Conservation (phyloP, 129 eudicot genomes). For the Flaveria trinervia region DNA sequence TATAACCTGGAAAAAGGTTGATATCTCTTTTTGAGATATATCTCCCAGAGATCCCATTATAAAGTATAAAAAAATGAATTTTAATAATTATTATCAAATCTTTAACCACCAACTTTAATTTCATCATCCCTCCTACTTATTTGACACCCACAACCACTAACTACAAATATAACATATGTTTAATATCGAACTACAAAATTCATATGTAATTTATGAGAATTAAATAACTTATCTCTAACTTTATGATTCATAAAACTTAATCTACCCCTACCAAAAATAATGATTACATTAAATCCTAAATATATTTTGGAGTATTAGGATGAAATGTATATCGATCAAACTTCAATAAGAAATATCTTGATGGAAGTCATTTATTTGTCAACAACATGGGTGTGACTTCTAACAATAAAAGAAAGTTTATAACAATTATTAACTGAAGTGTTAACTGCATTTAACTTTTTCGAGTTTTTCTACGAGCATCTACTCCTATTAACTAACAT, state of each 20-base stretch:
- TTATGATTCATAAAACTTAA: background rate
- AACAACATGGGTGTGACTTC: background rate
- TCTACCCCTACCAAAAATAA: slow-evolving; percentile 6
- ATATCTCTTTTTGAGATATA: background rate
- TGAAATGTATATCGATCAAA: too few relatives aligned
- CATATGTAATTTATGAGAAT: slow-evolving; percentile 11
- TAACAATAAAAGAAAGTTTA: too few relatives aligned
- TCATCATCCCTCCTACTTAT: slow-evolving; percentile 28
- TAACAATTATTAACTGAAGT: too few relatives aligned
- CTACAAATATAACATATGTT: background rate
- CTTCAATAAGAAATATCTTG: background rate
- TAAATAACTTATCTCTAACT: background rate
- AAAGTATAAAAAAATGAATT: slow-evolving; percentile 23
- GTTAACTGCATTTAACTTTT: too few relatives aligned
- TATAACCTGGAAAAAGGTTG: slow-evolving; percentile 12
- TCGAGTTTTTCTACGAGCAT: too few relatives aligned
- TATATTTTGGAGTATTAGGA: background rate
- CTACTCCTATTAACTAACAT: too few relatives aligned
- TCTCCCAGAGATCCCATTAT: slow-evolving; percentile 23
- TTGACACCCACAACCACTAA: slow-evolving; percentile 27
- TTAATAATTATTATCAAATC: slow-evolving; percentile 27
- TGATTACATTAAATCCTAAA: background rate
- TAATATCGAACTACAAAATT: background rate
- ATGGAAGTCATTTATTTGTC: background rate
- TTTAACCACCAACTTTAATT: slow-evolving; percentile 29